These are phyloP conservation scores for Pichia inconspicua DNA, from an alignment of 1,139 yeast genomes.

Conservation along the genomic window DNA sequence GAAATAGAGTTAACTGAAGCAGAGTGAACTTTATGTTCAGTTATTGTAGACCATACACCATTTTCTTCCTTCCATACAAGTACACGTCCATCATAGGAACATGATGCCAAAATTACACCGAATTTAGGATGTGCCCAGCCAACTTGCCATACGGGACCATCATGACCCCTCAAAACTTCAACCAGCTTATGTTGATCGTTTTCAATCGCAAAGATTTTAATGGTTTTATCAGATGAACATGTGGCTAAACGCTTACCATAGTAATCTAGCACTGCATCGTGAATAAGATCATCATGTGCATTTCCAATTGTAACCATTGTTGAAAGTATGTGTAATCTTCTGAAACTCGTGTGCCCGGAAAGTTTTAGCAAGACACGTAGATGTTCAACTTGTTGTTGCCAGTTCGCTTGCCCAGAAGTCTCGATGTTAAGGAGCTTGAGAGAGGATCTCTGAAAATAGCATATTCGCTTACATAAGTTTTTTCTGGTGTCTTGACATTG, in stretches of 20 bases:
- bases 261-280: conserved; percentile 94
- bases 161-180: conserved; percentile 82
- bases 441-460: too few species aligned
- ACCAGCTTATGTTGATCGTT: conserved; percentile 71
- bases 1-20: conserved; percentile 91
- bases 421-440: too few species aligned
- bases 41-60: conserved; percentile 81
- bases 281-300: conserved; percentile 85
- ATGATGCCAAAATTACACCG: conserved; percentile 89
- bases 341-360: too few species aligned
- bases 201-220: conserved; percentile 86
- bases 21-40: conserved; percentile 81
- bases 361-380: too few species aligned
- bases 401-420: too few species aligned
- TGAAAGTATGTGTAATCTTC: neutral
- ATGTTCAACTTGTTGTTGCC: too few species aligned
- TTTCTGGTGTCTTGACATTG: too few species aligned
- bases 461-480: too few species aligned
- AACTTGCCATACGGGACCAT: conserved; percentile 98
- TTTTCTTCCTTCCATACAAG: conserved; percentile 93
- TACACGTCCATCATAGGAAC: conserved; percentile 92
- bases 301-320: conserved; percentile 57
- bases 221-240: conserved; percentile 89
- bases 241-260: conserved; percentile 94
- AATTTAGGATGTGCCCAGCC: conserved; percentile 99